Conservation (phyloP, 2,329 filamentous ascomycete species). For the Xylaria sp. region DNA sequence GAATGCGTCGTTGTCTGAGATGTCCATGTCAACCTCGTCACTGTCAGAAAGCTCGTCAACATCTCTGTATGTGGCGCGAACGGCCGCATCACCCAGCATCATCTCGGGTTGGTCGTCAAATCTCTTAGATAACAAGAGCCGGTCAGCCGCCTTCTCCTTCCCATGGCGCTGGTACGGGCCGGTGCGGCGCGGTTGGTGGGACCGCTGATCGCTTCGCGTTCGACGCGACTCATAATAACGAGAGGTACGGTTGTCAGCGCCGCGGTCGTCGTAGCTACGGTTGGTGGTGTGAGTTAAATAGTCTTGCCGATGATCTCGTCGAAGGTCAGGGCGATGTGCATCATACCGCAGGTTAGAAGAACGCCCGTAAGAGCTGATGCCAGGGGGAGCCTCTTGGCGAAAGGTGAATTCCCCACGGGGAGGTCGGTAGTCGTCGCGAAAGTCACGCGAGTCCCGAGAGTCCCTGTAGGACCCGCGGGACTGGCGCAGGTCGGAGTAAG, state of each 20-base stretch:
- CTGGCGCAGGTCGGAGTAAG: constrained; percentile 45
- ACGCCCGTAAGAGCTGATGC: constrained; percentile 55
- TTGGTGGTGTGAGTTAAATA: constrained; percentile 25
- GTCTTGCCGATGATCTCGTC: not conserved
- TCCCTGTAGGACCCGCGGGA: constrained; percentile 25
- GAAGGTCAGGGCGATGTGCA: constrained; percentile 20
- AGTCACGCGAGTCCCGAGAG: constrained; percentile 33
- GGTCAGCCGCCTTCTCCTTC: constrained; percentile 41
- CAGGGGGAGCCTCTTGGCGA: constrained; percentile 62
- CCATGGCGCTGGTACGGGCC: constrained; percentile 24
- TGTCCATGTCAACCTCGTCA: constrained; percentile 72
- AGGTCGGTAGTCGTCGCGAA: constrained; percentile 47
- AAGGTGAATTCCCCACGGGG: constrained; percentile 67
- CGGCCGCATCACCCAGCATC: constrained; percentile 58
- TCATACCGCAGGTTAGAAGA: constrained; percentile 31
- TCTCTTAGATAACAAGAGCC: constrained; percentile 60
- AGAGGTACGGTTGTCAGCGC: constrained; percentile 23
- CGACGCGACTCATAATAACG: constrained; percentile 36
- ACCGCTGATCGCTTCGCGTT: constrained; percentile 20
- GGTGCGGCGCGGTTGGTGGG: constrained; percentile 21
- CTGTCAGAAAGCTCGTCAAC: constrained; percentile 71
- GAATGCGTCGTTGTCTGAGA: constrained; percentile 62
- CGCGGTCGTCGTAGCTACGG: constrained; percentile 35
- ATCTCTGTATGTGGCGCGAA: constrained; percentile 63
- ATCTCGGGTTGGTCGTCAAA: constrained; percentile 57